Evolutionary conservation across 2,329 filamentous ascomycete genomes (phyloP).

Genomic region (Emergomyces orientalis): DNA sequence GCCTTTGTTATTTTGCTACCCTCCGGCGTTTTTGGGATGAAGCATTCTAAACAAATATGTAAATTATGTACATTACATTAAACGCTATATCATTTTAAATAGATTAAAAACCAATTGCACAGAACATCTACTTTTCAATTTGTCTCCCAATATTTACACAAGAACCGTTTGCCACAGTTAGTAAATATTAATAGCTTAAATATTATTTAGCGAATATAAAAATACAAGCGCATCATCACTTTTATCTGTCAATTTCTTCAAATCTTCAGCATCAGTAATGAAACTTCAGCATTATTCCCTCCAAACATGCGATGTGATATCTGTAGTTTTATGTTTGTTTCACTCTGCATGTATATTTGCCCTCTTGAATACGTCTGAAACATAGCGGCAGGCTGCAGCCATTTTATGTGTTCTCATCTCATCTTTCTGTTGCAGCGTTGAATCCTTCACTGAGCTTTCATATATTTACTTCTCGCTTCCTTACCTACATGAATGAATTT

Average conservation of each 20-base stretch:
- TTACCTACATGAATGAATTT: background rate
- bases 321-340: background rate
- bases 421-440: background rate
- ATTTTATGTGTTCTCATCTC: background rate
- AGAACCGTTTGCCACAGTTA: no score
- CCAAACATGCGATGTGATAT: background rate
- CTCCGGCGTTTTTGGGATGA: background rate
- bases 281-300: background rate
- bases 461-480: no score
- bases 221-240: background rate
- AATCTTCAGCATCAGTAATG: background rate
- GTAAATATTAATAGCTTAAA: no score
- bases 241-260: background rate
- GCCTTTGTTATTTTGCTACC: background rate
- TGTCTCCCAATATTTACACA: background rate
- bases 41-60: background rate
- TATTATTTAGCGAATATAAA: no score
- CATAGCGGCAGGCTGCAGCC: constrained; percentile 3
- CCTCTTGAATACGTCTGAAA: background rate
- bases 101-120: background rate
- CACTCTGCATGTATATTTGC: background rate
- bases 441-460: background rate
- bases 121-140: background rate
- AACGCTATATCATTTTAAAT: background rate
- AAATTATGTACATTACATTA: background rate